These are phyloP conservation scores for Backusella parvicylindrica DNA, from an alignment of 192 early-diverging fungal species.

Conservation along the genomic window DNA sequence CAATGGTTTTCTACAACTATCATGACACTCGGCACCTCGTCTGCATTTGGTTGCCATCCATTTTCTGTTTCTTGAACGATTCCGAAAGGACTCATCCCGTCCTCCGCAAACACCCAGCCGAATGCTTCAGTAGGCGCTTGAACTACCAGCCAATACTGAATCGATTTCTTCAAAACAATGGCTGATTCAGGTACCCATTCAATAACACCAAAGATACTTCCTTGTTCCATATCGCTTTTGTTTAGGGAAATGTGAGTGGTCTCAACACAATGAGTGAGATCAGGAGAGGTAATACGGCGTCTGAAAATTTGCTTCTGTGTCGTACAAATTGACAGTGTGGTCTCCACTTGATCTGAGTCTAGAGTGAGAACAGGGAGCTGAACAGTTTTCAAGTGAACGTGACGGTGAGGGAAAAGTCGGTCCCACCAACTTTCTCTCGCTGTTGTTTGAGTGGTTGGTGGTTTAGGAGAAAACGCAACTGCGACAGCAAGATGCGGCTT, in stretches of 20 bases:
- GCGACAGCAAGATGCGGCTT: not conserved
- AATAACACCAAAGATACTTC: not conserved
- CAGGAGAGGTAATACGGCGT: not conserved
- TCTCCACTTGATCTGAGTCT: not conserved
- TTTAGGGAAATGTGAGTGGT: not conserved
- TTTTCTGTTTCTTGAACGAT: not conserved
- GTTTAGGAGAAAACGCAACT: conserved; percentile 13
- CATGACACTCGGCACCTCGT: conserved; percentile 4
- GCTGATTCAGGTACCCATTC: conserved; percentile 10
- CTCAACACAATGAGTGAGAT: conserved; percentile 3
- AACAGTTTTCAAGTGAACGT: conserved; percentile 8
- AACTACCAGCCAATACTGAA: conserved; percentile 12
- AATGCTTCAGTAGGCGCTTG: not conserved
- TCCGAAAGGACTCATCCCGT: not conserved
- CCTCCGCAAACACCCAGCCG: not conserved
- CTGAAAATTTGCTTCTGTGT: not conserved
- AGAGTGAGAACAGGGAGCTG: conserved; percentile 4
- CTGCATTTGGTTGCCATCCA: not conserved
- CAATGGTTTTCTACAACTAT: conserved; percentile 3
- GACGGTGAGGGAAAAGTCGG: conserved; percentile 2
- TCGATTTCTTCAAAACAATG: conserved; percentile 1
- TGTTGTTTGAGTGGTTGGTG: not conserved
- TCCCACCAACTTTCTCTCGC: conserved; percentile 17
- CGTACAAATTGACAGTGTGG: conserved; percentile 6
- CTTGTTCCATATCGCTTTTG: not conserved